phyloP scores from a whole-genome alignment of 1,284 basidiomycete species.

The Cutaneotrichosporon cavernicola region DNA sequence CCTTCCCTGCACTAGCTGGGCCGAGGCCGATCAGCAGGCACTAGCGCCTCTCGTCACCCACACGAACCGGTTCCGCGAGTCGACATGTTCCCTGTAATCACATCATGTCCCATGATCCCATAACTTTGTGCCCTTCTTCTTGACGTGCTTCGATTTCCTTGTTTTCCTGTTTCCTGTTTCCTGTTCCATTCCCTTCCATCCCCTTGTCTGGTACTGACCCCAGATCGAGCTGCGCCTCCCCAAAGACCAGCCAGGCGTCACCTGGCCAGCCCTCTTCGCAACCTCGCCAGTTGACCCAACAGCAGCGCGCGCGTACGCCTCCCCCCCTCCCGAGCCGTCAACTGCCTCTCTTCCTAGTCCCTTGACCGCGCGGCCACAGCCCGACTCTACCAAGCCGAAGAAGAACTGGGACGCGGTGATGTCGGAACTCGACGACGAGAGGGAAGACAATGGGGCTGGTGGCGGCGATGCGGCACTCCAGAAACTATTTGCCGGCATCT shows the following conservation, averaged over 20 bases:
- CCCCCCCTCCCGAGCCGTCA: background rate
- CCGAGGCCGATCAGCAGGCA: conserved; percentile 13
- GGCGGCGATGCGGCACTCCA: conserved; percentile 49
- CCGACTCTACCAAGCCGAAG: conserved; percentile 3
- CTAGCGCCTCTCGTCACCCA: conserved; percentile 2
- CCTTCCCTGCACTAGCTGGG: background rate
- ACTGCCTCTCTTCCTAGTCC: background rate
- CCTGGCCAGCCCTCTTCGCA: conserved; percentile 59
- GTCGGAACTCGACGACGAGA: conserved; percentile 39
- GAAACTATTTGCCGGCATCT: conserved; percentile 61
- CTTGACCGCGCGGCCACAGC: conserved; percentile 2
- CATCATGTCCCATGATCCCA: background rate
- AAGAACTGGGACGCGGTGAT: conserved; percentile 52
- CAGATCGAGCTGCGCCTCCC: conserved; percentile 49
- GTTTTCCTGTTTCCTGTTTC: background rate
- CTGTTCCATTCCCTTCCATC: background rate
- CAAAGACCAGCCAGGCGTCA: conserved; percentile 40
- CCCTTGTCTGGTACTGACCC: background rate
- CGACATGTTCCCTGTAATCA: background rate
- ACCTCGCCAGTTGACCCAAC: conserved; percentile 11
- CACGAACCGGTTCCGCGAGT: too few species aligned
- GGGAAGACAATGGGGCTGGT: conserved; percentile 33
- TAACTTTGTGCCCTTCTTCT: conserved; percentile 1
- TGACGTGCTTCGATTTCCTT: background rate
- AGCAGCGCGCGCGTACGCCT: conserved; percentile 6